A percentile compares a stretch with the other conserved stretches of the same genome.
These are phyloP conservation scores for Trapa incisa DNA, from an alignment of 345 rosid species.

Conservation along the genomic window DNA sequence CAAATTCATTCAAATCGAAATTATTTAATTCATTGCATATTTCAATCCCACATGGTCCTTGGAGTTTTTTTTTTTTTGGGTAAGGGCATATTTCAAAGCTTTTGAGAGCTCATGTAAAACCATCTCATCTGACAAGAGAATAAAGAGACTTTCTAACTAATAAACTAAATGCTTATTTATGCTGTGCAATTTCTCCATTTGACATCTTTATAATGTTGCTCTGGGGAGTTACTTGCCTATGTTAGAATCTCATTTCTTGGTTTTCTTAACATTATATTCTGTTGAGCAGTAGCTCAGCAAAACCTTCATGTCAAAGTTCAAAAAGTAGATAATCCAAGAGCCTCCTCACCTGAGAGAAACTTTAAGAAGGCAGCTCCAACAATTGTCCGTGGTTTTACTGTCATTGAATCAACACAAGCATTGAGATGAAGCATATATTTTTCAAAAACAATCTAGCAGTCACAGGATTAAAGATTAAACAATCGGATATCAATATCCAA, in stretches of 20 bases:
- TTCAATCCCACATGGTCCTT: background rate
- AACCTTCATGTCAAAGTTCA: background rate
- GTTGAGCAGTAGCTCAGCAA: background rate
- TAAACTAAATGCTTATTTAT: background rate
- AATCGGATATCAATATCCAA: background rate
- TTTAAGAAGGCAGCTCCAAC: conserved; percentile 82
- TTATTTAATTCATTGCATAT: background rate
- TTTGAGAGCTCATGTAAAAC: background rate
- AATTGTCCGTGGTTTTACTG: conserved; percentile 81
- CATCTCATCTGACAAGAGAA: background rate
- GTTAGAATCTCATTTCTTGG: background rate
- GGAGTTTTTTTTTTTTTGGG: background rate
- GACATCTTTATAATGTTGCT: background rate
- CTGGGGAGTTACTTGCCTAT: background rate
- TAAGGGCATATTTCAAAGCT: background rate
- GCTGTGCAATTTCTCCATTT: background rate
- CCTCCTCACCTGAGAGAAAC: conserved; percentile 65
- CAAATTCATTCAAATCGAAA: background rate
- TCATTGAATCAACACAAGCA: conserved; percentile 16
- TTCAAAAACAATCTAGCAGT: background rate
- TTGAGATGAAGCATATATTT: conserved; percentile 6
- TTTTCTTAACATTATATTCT: background rate
- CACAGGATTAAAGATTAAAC: background rate
- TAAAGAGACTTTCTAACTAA: background rate
- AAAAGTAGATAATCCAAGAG: background rate